Base-by-base conservation (phyloP, 176 grass and related monocot species). In the Ensete ventricosum region DNA sequence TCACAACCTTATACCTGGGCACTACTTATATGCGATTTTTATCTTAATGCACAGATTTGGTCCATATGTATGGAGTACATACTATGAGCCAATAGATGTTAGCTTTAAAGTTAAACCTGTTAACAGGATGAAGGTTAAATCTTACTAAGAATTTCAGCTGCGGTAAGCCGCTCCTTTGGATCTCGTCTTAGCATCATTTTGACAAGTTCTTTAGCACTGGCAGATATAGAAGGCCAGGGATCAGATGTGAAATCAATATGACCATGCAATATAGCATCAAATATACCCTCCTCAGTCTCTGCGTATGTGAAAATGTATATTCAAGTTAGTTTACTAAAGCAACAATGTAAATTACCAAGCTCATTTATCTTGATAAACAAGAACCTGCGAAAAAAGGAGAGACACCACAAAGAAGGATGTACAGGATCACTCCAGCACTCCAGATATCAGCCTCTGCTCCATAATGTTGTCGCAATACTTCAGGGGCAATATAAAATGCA, bases 221-320 rank as follows among this genome's bases (percentile, higher is more conserved):
- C 78, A 70, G 94, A 98, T 82, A 98, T 82, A 48, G 86, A 87
- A 85, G 94, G 82, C 94, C 94, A 98, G 52, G 94, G 94, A 57
- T 98, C 88, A 62, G 88, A 98, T 51, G 82, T 78, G 82, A 98
- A 93, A 85, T 98, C 94, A 69, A 93, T 80, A 69, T 89, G 84
- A 50, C 94, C 86, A 2, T 25, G 78, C 73, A 92, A 82, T 19
- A 98, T 77, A 4, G 88, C 80, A 69, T 98, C 88, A 76, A 98
- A 98, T 87, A 93, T 98, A 51, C 88, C 94, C 19, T 98, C 88
- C 77, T 98, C 94, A 67, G 84, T 93, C 81, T 98, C 94, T 98
- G 85, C 20, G 6, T 72, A 79, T 50, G 81, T 49, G 24, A 78
- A 82, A 62, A 77, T 48, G 16, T n/a, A 59, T 21, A 49, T 20